Evolutionary conservation across 495 filamentous ascomycete species (phyloP).

Genomic region (Aspergillus nanangensis): DNA sequence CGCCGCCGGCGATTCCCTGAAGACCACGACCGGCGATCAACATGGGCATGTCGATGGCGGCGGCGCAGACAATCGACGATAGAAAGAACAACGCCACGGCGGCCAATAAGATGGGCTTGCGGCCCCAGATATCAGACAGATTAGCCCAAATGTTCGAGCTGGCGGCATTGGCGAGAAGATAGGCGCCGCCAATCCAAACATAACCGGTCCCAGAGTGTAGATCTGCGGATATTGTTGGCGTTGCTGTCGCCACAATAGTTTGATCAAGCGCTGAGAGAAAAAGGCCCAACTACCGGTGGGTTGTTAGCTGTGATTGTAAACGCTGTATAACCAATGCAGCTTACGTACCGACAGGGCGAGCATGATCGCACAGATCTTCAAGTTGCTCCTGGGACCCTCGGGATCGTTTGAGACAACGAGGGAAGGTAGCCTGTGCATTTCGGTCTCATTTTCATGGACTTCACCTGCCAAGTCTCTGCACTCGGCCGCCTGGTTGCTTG

Average conservation of each 20-base stretch:
- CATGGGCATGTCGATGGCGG: slow-evolving; percentile 45
- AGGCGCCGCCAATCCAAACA: slow-evolving; percentile 65
- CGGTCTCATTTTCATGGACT: not conserved
- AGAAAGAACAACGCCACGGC: slow-evolving; percentile 41
- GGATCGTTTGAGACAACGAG: no score
- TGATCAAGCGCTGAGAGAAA: slow-evolving; percentile 61
- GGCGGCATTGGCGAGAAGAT: slow-evolving; percentile 53
- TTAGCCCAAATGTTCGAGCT: slow-evolving; percentile 53
- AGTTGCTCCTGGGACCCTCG: slow-evolving; percentile 18
- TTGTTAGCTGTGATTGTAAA: not conserved
- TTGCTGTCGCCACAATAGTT: slow-evolving; percentile 58
- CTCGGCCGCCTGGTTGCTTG: no score
- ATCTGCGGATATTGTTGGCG: slow-evolving; percentile 53
- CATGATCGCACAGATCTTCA: slow-evolving; percentile 20
- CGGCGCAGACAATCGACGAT: slow-evolving; percentile 45
- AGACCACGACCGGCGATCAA: slow-evolving; percentile 52
- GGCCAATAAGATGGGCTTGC: slow-evolving; percentile 47
- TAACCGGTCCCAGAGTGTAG: slow-evolving; percentile 58
- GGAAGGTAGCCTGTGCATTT: no score
- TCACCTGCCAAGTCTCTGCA: no score
- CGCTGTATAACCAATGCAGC: not conserved
- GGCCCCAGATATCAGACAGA: slow-evolving; percentile 57
- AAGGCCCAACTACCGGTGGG: slow-evolving; percentile 40
- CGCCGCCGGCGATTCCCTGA: slow-evolving; percentile 53
- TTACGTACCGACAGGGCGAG: slow-evolving; percentile 23